phyloP scores from a whole-genome alignment of 2,329 filamentous ascomycete genomes.

The Leptographium flavum region DNA sequence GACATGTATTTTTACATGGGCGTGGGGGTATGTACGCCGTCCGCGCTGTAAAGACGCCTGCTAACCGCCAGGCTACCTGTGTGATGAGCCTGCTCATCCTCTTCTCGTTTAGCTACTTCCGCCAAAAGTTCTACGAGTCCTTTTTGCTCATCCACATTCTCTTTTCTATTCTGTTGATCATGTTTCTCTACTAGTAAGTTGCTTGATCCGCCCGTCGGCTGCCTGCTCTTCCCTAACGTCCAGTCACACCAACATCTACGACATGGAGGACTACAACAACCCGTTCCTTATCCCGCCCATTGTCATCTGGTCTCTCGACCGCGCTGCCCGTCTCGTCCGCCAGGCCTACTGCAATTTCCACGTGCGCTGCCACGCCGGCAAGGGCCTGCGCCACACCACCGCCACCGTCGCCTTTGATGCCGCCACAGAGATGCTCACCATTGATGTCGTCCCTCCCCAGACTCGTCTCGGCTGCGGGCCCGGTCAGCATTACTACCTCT shows the following conservation, averaged over 20 bases:
- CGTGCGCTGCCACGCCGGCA: conserved; percentile 2
- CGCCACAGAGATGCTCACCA: not conserved
- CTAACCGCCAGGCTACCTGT: conserved; percentile 10
- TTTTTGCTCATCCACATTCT: conserved; percentile 29
- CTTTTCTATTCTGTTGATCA: conserved; percentile 24
- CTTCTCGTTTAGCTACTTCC: conserved; percentile 37
- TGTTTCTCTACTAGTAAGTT: conserved; percentile 15
- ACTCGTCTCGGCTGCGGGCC: conserved; percentile 13
- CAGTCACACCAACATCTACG: conserved; percentile 9
- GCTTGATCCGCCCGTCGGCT: not conserved
- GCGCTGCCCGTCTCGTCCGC: conserved; percentile 22
- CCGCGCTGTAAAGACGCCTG: too few relatives aligned
- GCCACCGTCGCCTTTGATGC: not conserved
- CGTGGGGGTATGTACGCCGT: not conserved
- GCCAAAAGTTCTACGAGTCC: conserved; percentile 35
- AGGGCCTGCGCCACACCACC: not conserved
- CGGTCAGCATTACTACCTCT: conserved; percentile 30
- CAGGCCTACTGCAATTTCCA: conserved; percentile 25
- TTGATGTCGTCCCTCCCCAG: conserved; percentile 1
- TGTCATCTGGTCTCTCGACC: conserved; percentile 11
- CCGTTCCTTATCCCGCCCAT: conserved; percentile 8
- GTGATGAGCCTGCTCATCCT: conserved; percentile 29
- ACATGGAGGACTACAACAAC: conserved; percentile 5
- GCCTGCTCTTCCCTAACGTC: not conserved
- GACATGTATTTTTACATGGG: not conserved